Conservation (phyloP, 805 yeast genomes). For the Kazachstania taianensis region DNA sequence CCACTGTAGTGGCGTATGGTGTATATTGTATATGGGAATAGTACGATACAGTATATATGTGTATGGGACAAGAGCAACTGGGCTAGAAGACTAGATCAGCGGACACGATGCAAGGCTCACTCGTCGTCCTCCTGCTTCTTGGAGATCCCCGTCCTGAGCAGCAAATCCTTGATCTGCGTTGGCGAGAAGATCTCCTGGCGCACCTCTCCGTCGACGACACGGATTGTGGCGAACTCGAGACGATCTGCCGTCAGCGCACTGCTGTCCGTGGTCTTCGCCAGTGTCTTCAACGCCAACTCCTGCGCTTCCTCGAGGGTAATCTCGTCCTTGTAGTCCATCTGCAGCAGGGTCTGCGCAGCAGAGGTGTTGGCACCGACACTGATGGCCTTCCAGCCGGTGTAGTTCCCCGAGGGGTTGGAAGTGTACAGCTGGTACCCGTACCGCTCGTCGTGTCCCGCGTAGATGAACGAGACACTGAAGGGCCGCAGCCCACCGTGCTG, state of each 20-base stretch:
- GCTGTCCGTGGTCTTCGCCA: conserved; percentile 89
- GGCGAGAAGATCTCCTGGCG: conserved; percentile 72
- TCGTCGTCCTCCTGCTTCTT: conserved; percentile 41
- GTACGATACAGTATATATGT: too few relatives aligned
- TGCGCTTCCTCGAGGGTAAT: conserved; percentile 64
- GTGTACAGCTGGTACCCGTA: conserved; percentile 88
- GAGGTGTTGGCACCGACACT: conserved; percentile 93
- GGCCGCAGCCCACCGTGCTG: conserved; percentile 99
- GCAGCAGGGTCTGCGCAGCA: conserved; percentile 89
- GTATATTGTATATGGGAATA: too few relatives aligned
- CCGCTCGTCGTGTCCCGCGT: conserved; percentile 90
- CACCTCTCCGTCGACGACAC: conserved; percentile 45
- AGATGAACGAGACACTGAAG: conserved; percentile 91
- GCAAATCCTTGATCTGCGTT: conserved; percentile 59
- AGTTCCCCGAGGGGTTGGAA: conserved; percentile 95
- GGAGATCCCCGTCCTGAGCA: conserved; percentile 63
- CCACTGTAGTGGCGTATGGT: conserved; percentile 15
- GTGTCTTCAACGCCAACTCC: conserved; percentile 79
- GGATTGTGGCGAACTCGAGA: conserved; percentile 83
- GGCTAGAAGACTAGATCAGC: too few relatives aligned
- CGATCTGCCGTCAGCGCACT: conserved; percentile 80
- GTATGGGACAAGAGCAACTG: too few relatives aligned
- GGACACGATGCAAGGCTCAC: too few relatives aligned
- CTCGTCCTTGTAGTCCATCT: conserved; percentile 89
- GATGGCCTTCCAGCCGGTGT: conserved; percentile 97